Percentiles rank a stretch among this genome's conserved stretches.
Conservation (phyloP, 2,329 filamentous ascomycete genomes). For the Coniella lustricola region DNA sequence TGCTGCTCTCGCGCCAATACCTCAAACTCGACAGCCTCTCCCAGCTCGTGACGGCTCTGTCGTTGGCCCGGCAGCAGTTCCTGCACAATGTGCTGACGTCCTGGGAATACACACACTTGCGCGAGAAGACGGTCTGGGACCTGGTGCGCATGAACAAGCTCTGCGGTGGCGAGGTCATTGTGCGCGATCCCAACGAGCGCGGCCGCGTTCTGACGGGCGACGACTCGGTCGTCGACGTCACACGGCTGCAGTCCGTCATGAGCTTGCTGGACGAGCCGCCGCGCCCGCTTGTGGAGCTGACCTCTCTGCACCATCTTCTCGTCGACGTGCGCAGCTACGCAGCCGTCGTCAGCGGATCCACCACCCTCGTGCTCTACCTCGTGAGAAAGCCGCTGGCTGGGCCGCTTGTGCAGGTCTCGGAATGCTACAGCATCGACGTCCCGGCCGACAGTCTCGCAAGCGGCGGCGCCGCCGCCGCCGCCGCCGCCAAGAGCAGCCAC, state of each 20-base stretch:
- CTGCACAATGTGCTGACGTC: conserved; percentile 88
- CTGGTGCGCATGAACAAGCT: conserved; percentile 91
- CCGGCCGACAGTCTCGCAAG: conserved; percentile 66
- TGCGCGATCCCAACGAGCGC: conserved; percentile 75
- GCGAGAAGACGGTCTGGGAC: conserved; percentile 93
- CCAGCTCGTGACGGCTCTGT: conserved; percentile 71
- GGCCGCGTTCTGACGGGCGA: conserved; percentile 85
- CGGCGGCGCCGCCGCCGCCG: too few species aligned
- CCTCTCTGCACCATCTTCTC: conserved; percentile 70
- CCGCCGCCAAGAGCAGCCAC: conserved; percentile 56
- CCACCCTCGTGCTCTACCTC: conserved; percentile 70
- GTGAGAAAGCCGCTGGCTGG: conserved; percentile 63
- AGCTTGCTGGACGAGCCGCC: conserved; percentile 84
- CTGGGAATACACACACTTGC: conserved; percentile 71
- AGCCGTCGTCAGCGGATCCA: conserved; percentile 67
- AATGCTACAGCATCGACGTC: conserved; percentile 74
- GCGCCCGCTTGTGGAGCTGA: conserved; percentile 57
- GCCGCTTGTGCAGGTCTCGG: conserved; percentile 63
- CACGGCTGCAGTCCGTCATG: conserved; percentile 91
- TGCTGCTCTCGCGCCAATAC: conserved; percentile 80
- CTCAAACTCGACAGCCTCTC: conserved; percentile 73
- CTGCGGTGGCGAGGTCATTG: conserved; percentile 87
- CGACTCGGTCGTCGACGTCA: conserved; percentile 87
- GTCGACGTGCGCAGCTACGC: conserved; percentile 79
- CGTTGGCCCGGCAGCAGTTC: conserved; percentile 79